Base-by-base conservation (phyloP, 352 stramenopile species). In the Phytophthora litchii region DNA sequence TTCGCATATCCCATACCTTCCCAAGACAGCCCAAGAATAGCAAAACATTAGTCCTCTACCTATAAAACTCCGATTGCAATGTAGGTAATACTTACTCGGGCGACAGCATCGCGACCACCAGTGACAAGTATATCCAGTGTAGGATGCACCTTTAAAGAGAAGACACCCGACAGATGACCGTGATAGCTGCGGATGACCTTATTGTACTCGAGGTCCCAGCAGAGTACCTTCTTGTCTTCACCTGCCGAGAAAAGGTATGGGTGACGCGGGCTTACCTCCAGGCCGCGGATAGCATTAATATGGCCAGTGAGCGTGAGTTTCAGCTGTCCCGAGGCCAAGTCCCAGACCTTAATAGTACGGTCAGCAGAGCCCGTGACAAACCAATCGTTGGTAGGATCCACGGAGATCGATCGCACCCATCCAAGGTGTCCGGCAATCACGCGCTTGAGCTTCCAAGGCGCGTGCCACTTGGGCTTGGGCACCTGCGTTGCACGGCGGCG, bases 101-200 rank as follows among this genome's bases (percentile, higher is more conserved):
- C 86, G 48, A 96, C 86, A 19, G 83, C 85, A 65, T 95, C 86
- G 27, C 98, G 91, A 47, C 97, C 97, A 35, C 97, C 98, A 17
- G 97, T 99, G 27, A 99, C 86, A 16, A 99, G 77, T 21, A 99
- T 69, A 70, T 99, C 98, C 20, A 99, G 80, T 25, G 95, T 99
- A 31, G 98, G 98, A 76, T 99, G 98, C 36, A 99, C 60, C 41
- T 97, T 96, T 14, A 99, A 72, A 37, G 78, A 97, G 78, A 99
- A 99, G 8, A 99, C 96, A 11, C 97, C 97, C 19, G 82, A 97
- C n/a, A 99, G 77, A 67, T 99, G 98, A n/a, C 98, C 98, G 71
- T 99, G 97, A 80, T 99, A 99, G 80, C 98, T 98, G 8, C 98
- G 89, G 54, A 99, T 98, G 25, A 99, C 96, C 74, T 99, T 98